These are phyloP conservation scores for Salix suchowensis DNA, from an alignment of 345 rosid genomes.

Conservation along the genomic window DNA sequence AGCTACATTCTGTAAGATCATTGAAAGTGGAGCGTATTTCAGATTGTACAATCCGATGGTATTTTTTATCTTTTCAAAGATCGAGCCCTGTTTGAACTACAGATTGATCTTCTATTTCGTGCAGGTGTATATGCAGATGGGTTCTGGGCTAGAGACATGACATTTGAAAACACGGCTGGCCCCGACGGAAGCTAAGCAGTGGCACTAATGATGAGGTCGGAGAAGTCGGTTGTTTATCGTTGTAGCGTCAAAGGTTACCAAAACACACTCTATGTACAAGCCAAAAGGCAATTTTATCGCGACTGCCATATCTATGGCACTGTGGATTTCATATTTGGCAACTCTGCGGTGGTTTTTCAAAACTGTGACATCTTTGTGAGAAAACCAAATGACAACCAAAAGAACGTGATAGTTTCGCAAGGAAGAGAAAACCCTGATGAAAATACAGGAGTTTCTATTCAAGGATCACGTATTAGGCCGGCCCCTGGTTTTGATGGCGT, in stretches of 20 bases:
- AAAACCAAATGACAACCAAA: constrained; percentile 54
- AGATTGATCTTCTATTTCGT: background rate
- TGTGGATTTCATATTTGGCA: constrained; percentile 68
- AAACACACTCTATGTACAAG: constrained; percentile 59
- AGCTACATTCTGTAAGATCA: constrained; percentile 58
- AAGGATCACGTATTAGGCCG: constrained; percentile 42
- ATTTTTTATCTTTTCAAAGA: background rate
- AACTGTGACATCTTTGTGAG: constrained; percentile 66
- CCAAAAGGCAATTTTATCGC: constrained; percentile 62
- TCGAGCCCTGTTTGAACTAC: no score
- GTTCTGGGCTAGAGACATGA: constrained; percentile 77
- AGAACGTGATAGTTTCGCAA: constrained; percentile 60
- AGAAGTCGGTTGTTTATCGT: constrained; percentile 49
- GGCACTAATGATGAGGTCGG: constrained; percentile 54
- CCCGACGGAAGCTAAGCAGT: constrained; percentile 67
- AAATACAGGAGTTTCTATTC: constrained; percentile 58
- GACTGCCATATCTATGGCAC: constrained; percentile 74
- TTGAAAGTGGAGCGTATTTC: background rate
- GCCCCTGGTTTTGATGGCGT: constrained; percentile 36
- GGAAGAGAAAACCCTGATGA: constrained; percentile 47
- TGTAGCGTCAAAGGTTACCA: constrained; percentile 71
- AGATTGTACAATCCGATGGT: background rate
- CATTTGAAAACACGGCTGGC: constrained; percentile 75
- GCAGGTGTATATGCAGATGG: constrained; percentile 67
- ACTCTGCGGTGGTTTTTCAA: constrained; percentile 56